A percentile compares a stretch with the other conserved stretches of the same genome.
Evolutionary conservation across 1,284 basidiomycete species (phyloP).

Genomic region (Mycosarcoma maydis): DNA sequence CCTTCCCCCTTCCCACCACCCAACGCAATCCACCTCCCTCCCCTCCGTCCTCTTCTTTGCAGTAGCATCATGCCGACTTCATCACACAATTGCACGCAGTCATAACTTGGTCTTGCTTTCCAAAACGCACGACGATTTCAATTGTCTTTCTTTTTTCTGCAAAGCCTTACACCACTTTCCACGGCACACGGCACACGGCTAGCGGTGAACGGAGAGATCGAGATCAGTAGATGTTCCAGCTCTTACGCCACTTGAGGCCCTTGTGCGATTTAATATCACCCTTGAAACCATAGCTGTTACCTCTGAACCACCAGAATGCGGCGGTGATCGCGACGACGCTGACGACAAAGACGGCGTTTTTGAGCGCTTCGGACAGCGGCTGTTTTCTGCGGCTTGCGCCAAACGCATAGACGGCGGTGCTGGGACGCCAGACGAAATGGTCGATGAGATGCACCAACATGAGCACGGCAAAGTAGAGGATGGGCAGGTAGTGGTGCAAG

Average conservation of each 20-base stretch:
- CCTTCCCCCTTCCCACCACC: too few relatives aligned
- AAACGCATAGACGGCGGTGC: slow-evolving; percentile 58
- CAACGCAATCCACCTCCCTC: too few relatives aligned
- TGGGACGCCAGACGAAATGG: slow-evolving; percentile 74
- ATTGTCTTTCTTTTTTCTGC: too few relatives aligned
- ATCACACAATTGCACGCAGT: too few relatives aligned
- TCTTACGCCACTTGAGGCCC: slow-evolving; percentile 63
- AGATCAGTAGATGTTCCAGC: slow-evolving; percentile 66
- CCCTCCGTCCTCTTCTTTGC: too few relatives aligned
- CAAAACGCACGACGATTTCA: too few relatives aligned
- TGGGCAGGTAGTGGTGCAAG: slow-evolving; percentile 84
- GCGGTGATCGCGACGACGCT: slow-evolving; percentile 74
- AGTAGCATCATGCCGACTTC: too few relatives aligned
- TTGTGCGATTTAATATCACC: slow-evolving; percentile 75
- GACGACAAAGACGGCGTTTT: slow-evolving; percentile 77
- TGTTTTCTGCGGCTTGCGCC: slow-evolving; percentile 7
- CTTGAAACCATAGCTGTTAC: slow-evolving; percentile 85
- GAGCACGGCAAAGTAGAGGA: slow-evolving; percentile 92
- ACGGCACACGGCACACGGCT: too few relatives aligned
- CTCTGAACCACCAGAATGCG: slow-evolving; percentile 93
- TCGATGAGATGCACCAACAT: slow-evolving; percentile 91
- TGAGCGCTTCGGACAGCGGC: slow-evolving; percentile 73
- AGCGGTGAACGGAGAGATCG: too few relatives aligned
- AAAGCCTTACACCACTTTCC: too few relatives aligned
- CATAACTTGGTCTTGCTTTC: too few relatives aligned